phyloP scores from a whole-genome alignment of 202 grass and related monocot genomes.

The Setaria italica region DNA sequence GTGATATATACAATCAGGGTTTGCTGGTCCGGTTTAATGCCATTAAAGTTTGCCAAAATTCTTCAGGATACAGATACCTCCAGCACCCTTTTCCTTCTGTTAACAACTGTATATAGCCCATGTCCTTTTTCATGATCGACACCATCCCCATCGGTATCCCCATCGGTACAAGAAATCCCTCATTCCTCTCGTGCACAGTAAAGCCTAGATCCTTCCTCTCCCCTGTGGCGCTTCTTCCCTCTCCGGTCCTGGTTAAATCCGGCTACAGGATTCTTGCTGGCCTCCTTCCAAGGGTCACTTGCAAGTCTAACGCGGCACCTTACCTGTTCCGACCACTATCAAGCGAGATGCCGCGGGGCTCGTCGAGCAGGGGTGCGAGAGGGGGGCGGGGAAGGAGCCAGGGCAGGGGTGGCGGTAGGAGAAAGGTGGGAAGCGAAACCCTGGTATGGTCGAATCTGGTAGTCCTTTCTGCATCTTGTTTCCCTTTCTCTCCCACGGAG shows the following conservation, averaged over 20 bases:
- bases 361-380: constrained; percentile 17
- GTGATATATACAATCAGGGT: background rate
- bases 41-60: constrained; percentile 23
- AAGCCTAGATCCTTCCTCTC: background rate
- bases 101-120: background rate
- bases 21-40: background rate
- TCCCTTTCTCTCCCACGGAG: background rate
- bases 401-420: constrained; percentile 1
- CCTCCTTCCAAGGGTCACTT: background rate
- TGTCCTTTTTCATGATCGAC: background rate
- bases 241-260: background rate
- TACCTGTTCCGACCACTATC: background rate
- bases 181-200: background rate
- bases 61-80: background rate
- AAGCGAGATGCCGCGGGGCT: constrained; percentile 28
- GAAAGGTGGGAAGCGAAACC: background rate
- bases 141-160: background rate
- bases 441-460: constrained; percentile 14
- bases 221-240: background rate
- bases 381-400: constrained; percentile 7
- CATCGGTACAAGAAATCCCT: background rate
- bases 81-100: background rate
- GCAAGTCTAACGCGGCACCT: background rate
- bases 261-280: background rate
- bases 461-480: background rate